Evolutionary conservation across 2,329 filamentous ascomycete species (phyloP).

Genomic region (Botrytis deweyae): DNA sequence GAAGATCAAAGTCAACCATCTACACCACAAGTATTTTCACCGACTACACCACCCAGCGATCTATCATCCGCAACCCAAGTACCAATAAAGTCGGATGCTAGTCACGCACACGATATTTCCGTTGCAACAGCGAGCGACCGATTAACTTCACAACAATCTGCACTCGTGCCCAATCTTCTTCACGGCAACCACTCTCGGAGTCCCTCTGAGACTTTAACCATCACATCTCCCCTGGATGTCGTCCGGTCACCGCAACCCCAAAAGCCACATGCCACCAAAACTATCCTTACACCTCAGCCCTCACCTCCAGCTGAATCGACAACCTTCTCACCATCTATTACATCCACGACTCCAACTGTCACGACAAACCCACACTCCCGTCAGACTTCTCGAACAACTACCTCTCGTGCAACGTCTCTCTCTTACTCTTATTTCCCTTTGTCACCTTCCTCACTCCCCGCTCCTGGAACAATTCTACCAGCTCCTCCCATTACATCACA

Average conservation of each 20-base stretch:
- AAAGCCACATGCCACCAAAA: conserved; percentile 27
- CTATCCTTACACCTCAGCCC: conserved; percentile 31
- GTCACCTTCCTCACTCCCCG: conserved; percentile 23
- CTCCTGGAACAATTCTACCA: conserved; percentile 29
- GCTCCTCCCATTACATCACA: conserved; percentile 29
- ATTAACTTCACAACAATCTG: background rate
- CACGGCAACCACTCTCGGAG: conserved; percentile 27
- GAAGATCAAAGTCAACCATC: conserved; percentile 23
- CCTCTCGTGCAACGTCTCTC: conserved; percentile 21
- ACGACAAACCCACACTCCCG: conserved; percentile 10
- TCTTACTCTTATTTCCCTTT: conserved; percentile 14
- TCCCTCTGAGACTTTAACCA: conserved; percentile 34
- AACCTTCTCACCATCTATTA: background rate
- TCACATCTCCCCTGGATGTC: conserved; percentile 31
- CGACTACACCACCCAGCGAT: conserved; percentile 31
- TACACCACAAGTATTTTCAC: conserved; percentile 30
- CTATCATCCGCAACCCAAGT: conserved; percentile 21
- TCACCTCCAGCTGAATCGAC: conserved; percentile 22
- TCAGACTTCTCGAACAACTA: conserved; percentile 15
- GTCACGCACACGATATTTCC: conserved; percentile 11
- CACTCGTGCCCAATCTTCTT: conserved; percentile 23
- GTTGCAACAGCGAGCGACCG: background rate
- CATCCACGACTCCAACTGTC: conserved; percentile 9
- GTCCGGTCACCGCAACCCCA: conserved; percentile 34
- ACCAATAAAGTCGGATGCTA: conserved; percentile 30